phyloP scores from a whole-genome alignment of 805 yeast species.

The Pichia manshurica region DNA sequence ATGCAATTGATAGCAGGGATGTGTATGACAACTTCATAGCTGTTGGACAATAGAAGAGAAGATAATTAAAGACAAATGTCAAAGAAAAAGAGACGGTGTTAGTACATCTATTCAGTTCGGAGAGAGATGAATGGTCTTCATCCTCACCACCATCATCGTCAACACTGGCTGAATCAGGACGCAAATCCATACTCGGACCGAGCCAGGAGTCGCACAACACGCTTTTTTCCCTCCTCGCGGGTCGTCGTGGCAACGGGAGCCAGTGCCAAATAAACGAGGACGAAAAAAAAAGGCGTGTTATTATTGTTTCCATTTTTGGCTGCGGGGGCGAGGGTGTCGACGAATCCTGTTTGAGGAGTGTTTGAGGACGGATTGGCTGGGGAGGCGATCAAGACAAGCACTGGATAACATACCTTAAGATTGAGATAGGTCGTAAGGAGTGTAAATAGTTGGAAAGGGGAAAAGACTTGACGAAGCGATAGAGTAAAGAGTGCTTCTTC shows the following conservation, averaged over 20 bases:
- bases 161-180: too few species aligned
- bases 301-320: neutral
- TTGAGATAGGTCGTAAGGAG: slow-evolving; percentile 17
- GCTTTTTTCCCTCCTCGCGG: too few species aligned
- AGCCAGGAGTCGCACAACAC: too few species aligned
- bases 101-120: slow-evolving; percentile 2
- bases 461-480: neutral
- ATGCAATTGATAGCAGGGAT: slow-evolving; percentile 23
- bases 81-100: neutral
- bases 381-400: too few species aligned
- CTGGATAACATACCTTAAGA: neutral
- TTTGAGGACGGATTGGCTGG: too few species aligned
- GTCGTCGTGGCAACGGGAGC: neutral
- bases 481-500: neutral
- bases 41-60: neutral
- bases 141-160: too few species aligned
- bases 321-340: too few species aligned
- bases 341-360: too few species aligned
- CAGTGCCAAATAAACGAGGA: neutral
- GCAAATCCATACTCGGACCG: too few species aligned
- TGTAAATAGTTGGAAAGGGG: slow-evolving; percentile 25
- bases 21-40: slow-evolving; percentile 24
- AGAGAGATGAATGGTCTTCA: too few species aligned
- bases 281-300: too few species aligned
- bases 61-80: too few species aligned